phyloP scores from a whole-genome alignment of 2,329 filamentous ascomycete species.

The Nannizzia gypsea region DNA sequence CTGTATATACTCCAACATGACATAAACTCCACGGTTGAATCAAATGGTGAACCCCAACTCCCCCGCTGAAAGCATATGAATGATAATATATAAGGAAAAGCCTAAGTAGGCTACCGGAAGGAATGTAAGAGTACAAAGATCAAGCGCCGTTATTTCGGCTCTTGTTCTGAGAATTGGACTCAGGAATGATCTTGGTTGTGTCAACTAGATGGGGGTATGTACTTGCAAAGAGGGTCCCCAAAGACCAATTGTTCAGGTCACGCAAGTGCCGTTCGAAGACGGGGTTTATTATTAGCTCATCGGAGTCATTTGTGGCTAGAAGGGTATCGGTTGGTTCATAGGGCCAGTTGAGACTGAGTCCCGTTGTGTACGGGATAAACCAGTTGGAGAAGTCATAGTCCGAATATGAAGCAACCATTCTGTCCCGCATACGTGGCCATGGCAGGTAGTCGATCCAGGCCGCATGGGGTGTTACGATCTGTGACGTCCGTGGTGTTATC shows the following conservation, averaged over 20 bases:
- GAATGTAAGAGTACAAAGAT: conserved; percentile 4
- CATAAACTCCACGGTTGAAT: background rate
- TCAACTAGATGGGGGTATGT: conserved; percentile 49
- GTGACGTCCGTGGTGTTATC: conserved; percentile 53
- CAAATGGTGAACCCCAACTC: background rate
- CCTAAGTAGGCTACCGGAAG: background rate
- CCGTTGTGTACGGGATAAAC: conserved; percentile 70
- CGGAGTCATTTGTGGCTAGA: conserved; percentile 39
- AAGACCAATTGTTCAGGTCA: conserved; percentile 66
- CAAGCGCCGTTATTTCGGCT: background rate
- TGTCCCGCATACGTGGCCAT: conserved; percentile 65
- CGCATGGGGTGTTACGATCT: conserved; percentile 58
- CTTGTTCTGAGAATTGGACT: background rate
- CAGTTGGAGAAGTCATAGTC: conserved; percentile 64
- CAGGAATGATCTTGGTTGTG: conserved; percentile 23
- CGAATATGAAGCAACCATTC: conserved; percentile 43
- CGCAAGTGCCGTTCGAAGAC: conserved; percentile 73
- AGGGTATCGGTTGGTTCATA: conserved; percentile 64
- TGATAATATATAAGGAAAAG: background rate
- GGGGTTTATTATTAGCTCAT: conserved; percentile 69
- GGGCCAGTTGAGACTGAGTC: conserved; percentile 69
- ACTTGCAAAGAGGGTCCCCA: conserved; percentile 57
- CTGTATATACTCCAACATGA: background rate
- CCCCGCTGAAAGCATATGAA: background rate
- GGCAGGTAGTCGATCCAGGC: conserved; percentile 74